phyloP scores from a whole-genome alignment of 805 yeast genomes.

The Cyberlindnera bimundalis region DNA sequence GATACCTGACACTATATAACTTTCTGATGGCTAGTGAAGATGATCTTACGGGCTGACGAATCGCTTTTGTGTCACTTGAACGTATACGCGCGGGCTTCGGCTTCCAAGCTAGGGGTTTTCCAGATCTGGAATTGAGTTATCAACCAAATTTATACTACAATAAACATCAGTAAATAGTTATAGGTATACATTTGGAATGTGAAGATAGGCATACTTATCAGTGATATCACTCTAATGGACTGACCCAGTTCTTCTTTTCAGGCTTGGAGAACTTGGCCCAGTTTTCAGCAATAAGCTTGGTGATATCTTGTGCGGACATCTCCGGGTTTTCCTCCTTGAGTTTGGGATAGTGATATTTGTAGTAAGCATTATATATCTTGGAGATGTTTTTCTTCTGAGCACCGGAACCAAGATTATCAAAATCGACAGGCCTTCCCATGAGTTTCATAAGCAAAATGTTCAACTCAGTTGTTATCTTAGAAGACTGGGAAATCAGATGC shows the following conservation, averaged over 20 bases:
- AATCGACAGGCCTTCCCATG: neutral
- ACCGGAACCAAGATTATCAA: neutral
- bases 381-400: neutral
- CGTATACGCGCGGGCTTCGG: too few species aligned
- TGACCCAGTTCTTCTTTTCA: conserved; percentile 4
- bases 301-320: neutral
- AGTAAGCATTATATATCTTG: neutral
- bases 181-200: too few species aligned
- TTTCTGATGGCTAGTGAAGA: too few species aligned
- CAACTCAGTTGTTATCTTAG: conserved; percentile 3
- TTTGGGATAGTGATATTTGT: neutral
- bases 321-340: neutral
- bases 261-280: conserved; percentile 1
- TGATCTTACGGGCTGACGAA: too few species aligned
- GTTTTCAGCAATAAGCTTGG: conserved; percentile 1
- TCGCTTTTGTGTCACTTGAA: too few species aligned
- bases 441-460: conserved; percentile 4
- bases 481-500: neutral
- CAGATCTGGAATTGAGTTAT: too few species aligned
- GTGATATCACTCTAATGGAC: neutral
- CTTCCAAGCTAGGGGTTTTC: too few species aligned
- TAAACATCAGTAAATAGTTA: too few species aligned
- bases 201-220: too few species aligned
- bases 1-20: too few species aligned
- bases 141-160: too few species aligned